A percentile compares a stretch with the other conserved stretches of the same genome.
phyloP scores from a whole-genome alignment of 306 rosid species.

The Hippophae gyantsensis region DNA sequence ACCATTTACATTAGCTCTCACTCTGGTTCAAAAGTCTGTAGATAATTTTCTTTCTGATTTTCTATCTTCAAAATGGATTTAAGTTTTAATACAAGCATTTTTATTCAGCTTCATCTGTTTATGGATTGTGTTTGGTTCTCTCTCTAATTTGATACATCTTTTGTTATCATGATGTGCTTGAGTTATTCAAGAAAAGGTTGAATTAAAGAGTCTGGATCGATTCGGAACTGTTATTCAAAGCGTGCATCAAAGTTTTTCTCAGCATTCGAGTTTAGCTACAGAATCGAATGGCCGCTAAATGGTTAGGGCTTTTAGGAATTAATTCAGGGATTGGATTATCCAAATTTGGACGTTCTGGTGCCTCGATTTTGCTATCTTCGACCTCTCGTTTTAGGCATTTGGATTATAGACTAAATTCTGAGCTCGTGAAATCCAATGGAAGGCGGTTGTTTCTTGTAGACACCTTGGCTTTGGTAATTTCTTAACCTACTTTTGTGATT shows the following conservation, averaged over 20 bases:
- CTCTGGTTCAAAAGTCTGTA: too few species aligned
- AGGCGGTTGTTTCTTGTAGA: conserved; percentile 54
- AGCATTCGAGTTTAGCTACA: conserved; percentile 3
- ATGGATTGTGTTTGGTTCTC: too few species aligned
- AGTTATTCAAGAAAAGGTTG: too few species aligned
- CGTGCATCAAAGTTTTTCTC: neutral
- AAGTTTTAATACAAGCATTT: too few species aligned
- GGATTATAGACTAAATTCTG: conserved; percentile 31
- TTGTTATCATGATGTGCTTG: too few species aligned
- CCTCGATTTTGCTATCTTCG: conserved; percentile 21
- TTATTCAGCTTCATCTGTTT: too few species aligned
- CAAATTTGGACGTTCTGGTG: conserved; percentile 32
- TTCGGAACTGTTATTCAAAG: neutral
- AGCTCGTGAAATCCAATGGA: conserved; percentile 26
- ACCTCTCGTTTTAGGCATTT: conserved; percentile 22
- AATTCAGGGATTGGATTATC: conserved; percentile 27
- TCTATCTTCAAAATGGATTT: too few species aligned
- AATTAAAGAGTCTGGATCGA: too few species aligned
- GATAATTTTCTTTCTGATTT: too few species aligned
- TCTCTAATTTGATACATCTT: too few species aligned
- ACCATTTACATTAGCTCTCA: too few species aligned
- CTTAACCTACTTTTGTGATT: neutral
- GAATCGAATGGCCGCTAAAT: conserved; percentile 62
- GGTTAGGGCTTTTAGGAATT: conserved; percentile 32
- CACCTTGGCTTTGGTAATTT: conserved; percentile 39